Conservation (phyloP, 73 alveolate species). For the Uronychia setigera region DNA sequence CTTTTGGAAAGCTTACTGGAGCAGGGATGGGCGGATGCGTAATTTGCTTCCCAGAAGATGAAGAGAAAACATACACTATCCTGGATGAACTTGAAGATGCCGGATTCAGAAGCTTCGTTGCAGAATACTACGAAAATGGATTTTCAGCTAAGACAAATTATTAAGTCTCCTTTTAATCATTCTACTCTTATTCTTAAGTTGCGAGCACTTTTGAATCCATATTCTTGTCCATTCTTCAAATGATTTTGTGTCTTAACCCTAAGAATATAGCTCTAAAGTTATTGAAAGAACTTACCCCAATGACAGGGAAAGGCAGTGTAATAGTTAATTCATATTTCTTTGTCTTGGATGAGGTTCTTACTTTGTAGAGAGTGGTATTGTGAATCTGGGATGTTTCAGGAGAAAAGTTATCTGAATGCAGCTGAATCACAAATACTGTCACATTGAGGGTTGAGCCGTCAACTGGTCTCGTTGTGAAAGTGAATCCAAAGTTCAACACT, state of each 20-base stretch:
- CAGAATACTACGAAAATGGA: background rate
- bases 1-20: background rate
- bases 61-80: background rate
- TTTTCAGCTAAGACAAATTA: background rate
- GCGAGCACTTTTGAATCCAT: background rate
- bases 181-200: background rate
- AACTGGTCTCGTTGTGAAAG: background rate
- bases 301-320: background rate
- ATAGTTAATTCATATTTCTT: background rate
- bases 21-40: conserved; percentile 5
- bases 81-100: background rate
- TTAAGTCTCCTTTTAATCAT: background rate
- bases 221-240: background rate
- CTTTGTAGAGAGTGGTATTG: background rate
- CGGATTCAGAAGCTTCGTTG: background rate
- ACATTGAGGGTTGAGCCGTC: background rate
- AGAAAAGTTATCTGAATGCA: background rate
- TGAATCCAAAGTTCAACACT: background rate
- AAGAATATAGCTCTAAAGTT: background rate
- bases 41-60: background rate
- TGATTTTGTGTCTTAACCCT: background rate
- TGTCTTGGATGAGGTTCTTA: background rate
- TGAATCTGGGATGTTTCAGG: background rate
- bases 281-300: background rate
- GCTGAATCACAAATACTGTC: background rate